These are phyloP conservation scores for Oenanthe javanica DNA, from an alignment of 140 eudicot genomes.

Conservation along the genomic window DNA sequence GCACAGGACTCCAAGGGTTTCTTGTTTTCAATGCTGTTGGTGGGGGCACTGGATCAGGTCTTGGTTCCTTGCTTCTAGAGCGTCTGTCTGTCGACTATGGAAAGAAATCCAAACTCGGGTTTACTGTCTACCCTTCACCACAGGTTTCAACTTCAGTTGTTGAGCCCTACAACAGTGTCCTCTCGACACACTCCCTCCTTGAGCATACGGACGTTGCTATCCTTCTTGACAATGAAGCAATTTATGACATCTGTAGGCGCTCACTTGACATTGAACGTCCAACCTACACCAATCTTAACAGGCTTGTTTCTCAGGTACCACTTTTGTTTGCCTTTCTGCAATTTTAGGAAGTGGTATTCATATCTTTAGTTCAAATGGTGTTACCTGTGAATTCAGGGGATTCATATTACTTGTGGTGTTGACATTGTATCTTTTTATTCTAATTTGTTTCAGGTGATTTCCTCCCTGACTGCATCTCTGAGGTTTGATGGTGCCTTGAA, in stretches of 20 bases:
- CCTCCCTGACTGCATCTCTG: constrained; percentile 56
- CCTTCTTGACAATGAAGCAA: constrained; percentile 66
- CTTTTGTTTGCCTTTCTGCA: background rate
- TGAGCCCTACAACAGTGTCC: constrained; percentile 65
- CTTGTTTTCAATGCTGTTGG: constrained; percentile 69
- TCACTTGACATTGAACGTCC: constrained; percentile 65
- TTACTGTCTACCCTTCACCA: constrained; percentile 62
- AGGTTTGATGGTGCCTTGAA: constrained; percentile 64
- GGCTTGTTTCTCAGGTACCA: constrained; percentile 54
- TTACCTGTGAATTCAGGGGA: background rate
- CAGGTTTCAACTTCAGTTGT: constrained; percentile 68
- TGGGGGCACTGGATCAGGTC: constrained; percentile 70
- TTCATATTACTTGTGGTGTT: background rate
- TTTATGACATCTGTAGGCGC: constrained; percentile 64
- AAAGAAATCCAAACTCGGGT: constrained; percentile 63
- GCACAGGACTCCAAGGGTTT: constrained; percentile 74
- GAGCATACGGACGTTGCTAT: constrained; percentile 65
- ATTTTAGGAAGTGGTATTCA: background rate
- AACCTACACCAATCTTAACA: constrained; percentile 62
- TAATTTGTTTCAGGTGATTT: constrained; percentile 35
- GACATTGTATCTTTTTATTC: background rate
- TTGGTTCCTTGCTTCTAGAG: constrained; percentile 58
- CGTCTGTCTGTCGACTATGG: constrained; percentile 64
- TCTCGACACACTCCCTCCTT: constrained; percentile 58
- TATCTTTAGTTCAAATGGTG: background rate